Conservation (phyloP, 805 yeast genomes). For the Yamadazyma laniorum region DNA sequence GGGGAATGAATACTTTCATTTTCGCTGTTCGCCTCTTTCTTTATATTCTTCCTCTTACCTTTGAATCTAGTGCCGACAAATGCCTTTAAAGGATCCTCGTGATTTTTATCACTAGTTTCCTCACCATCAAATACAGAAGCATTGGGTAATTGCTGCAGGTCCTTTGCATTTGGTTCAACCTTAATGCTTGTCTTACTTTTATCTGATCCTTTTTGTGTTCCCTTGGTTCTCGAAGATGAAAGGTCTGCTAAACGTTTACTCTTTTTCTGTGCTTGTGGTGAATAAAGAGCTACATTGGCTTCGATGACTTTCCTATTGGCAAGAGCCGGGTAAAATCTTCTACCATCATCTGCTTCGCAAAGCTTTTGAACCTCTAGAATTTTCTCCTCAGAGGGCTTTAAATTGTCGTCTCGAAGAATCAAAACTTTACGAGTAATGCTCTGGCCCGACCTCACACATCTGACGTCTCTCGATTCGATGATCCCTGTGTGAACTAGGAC, state of each 20-base stretch:
- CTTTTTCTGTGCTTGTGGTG: constrained; percentile 8
- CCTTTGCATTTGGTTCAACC: not conserved
- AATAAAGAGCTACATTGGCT: constrained; percentile 26
- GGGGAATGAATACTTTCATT: not conserved
- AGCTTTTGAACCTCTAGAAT: constrained; percentile 26
- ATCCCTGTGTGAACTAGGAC: constrained; percentile 21
- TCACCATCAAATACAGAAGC: too few relatives aligned
- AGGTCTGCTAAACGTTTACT: constrained; percentile 21
- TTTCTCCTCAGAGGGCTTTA: constrained; percentile 26
- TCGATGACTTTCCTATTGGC: constrained; percentile 23
- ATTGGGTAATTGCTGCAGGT: not conserved
- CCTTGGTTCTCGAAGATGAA: not conserved
- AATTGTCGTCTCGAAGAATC: constrained; percentile 25
- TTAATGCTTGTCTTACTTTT: not conserved
- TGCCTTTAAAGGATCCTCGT: constrained; percentile 11
- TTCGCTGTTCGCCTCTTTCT: constrained; percentile 4
- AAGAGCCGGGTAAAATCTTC: constrained; percentile 4
- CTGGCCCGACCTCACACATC: constrained; percentile 27
- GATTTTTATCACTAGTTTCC: not conserved
- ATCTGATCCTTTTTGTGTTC: not conserved
- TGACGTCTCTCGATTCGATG: constrained; percentile 23
- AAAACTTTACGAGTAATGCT: constrained; percentile 29
- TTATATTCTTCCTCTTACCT: constrained; percentile 9
- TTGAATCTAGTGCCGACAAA: constrained; percentile 13
- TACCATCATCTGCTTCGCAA: constrained; percentile 28